phyloP scores from a whole-genome alignment of 345 rosid genomes.

The Trapa incisa region DNA sequence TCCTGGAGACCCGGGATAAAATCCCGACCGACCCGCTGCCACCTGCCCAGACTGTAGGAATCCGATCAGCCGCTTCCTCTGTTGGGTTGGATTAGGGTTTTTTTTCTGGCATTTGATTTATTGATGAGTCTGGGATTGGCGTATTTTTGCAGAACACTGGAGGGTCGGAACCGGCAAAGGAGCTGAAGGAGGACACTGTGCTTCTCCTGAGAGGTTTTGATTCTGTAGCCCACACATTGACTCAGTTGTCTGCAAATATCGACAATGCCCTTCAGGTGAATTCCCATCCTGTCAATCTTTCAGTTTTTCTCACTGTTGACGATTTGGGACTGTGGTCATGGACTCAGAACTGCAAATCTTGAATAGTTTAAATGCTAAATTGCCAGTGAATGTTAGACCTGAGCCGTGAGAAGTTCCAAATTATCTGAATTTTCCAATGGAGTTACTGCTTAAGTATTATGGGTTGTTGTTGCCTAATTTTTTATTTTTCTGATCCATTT shows the following conservation, averaged over 20 bases:
- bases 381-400: too few species aligned
- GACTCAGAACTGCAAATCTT: too few species aligned
- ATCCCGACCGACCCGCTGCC: neutral
- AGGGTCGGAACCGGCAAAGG: slow-evolving; percentile 32
- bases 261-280: slow-evolving; percentile 86
- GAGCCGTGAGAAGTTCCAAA: too few species aligned
- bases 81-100: neutral
- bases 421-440: neutral
- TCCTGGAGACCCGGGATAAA: slow-evolving; percentile 23
- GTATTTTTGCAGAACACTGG: neutral
- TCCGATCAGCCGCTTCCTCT: neutral
- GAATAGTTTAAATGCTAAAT: too few species aligned
- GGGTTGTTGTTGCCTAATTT: neutral
- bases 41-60: slow-evolving; percentile 10
- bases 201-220: slow-evolving; percentile 86
- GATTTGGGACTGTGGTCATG: too few species aligned
- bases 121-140: slow-evolving; percentile 4
- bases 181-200: slow-evolving; percentile 64
- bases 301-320: neutral
- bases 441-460: too few species aligned
- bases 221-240: slow-evolving; percentile 56
- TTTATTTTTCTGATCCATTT: neutral
- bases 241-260: slow-evolving; percentile 65
- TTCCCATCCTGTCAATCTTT: neutral
- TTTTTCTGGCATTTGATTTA: neutral